Evolutionary conservation across 306 rosid genomes (phyloP).

Genomic region (Sicyos baderoa): DNA sequence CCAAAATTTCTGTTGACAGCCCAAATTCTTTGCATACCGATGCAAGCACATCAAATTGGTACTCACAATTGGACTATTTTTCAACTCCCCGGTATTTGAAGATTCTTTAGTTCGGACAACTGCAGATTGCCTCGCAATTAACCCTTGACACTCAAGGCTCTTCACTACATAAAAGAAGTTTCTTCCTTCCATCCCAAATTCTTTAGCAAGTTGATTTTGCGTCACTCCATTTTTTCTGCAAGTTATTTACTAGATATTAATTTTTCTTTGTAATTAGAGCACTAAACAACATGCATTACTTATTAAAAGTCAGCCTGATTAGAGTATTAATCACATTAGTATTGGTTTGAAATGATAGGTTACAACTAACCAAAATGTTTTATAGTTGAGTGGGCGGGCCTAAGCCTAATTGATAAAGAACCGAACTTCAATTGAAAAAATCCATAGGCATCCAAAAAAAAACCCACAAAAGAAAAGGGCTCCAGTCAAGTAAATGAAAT

Average conservation of each 20-base stretch:
- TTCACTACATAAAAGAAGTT: conserved; percentile 57
- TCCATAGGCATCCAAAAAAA: too few species aligned
- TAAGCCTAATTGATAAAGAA: too few species aligned
- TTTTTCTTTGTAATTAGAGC: conserved; percentile 14
- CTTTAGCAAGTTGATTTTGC: conserved; percentile 66
- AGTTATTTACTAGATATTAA: neutral
- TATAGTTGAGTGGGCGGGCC: neutral
- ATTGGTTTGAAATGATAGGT: neutral
- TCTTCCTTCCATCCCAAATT: conserved; percentile 46
- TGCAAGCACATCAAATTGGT: conserved; percentile 69
- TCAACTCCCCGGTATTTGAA: conserved; percentile 32
- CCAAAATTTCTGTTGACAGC: conserved; percentile 58
- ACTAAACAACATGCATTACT: neutral
- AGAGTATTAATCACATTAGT: neutral
- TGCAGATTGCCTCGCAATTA: conserved; percentile 60
- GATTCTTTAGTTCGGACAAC: conserved; percentile 58
- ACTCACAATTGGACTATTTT: conserved; percentile 33
- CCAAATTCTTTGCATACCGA: conserved; percentile 61
- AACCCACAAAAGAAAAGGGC: neutral
- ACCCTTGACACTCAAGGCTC: conserved; percentile 74
- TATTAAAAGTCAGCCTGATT: neutral
- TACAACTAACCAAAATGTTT: neutral
- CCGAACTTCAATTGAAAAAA: neutral
- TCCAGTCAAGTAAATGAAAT: too few species aligned
- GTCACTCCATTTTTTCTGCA: conserved; percentile 56